Base-by-base conservation (phyloP, 371 early-diverging fungal genomes). In the Chytridiales sp. region DNA sequence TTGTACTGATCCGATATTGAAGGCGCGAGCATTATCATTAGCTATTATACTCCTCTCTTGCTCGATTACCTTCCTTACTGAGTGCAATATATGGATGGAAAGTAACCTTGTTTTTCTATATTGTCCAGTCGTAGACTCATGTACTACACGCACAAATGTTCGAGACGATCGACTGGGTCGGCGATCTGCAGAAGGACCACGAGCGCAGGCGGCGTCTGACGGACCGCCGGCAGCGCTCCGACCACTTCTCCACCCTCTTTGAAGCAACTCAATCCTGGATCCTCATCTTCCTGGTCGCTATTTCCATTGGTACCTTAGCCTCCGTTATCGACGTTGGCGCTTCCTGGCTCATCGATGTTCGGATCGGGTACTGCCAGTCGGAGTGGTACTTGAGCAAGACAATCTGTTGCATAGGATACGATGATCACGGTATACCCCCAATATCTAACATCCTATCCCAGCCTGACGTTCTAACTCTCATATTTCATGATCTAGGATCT, bases 11-110 rank as follows among this genome's bases (percentile, higher is more conserved):
- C 15, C 49, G 4, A 17, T 52, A 21, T 22, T 24, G 32, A 43
- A 77, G 82, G 85, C 27, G 94, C 95, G 47, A 91, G 82, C 56
- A 80, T 97, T 54, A 77, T 96, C 26, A 76, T 96, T 68, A 95
- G 95, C 1, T 97, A 97, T 63, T 96, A 87, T 71, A 93, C 98
- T 11, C 98, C 98, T 11, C 76, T 84, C 63, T 74, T 97, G 46
- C 76, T 96, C 66, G 91, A 89, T 40, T 97, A n/a, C n/a, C n/a
- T n/a, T n/a, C n/a, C n/a, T n/a, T n/a, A n/a, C n/a, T n/a, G n/a
- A n/a, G n/a, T n/a, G n/a, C n/a, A n/a, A n/a, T n/a, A n/a, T n/a
- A n/a, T n/a, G n/a, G n/a, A n/a, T n/a, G n/a, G n/a, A n/a, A n/a
- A n/a, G n/a, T n/a, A n/a, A n/a, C n/a, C n/a, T n/a, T n/a, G n/a